phyloP scores from a whole-genome alignment of 1,284 basidiomycete species.

The Ustilago curta region DNA sequence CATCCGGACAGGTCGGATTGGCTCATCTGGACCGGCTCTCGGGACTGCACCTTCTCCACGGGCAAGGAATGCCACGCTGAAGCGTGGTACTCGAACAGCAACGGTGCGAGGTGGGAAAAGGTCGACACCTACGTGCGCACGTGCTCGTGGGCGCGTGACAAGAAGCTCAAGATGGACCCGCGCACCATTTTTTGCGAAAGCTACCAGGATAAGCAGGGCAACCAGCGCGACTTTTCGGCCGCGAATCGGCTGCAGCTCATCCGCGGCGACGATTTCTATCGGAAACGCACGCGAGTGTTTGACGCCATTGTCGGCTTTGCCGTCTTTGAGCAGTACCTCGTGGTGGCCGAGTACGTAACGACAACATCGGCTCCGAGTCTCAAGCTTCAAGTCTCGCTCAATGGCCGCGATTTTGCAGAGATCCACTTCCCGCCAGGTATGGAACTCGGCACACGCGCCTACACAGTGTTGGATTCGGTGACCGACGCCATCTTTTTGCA shows the following conservation, averaged over 20 bases:
- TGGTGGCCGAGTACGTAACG: slow-evolving; percentile 85
- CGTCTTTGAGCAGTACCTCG: slow-evolving; percentile 93
- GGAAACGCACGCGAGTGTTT: slow-evolving; percentile 79
- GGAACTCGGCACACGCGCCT: slow-evolving; percentile 87
- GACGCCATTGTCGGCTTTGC: slow-evolving; percentile 91
- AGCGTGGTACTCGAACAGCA: slow-evolving; percentile 56
- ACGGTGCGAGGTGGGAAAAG: slow-evolving; percentile 81
- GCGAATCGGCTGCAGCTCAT: slow-evolving; percentile 83
- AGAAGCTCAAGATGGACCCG: slow-evolving; percentile 79
- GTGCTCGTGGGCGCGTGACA: slow-evolving; percentile 91
- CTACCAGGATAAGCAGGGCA: slow-evolving; percentile 83
- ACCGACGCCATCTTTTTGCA: slow-evolving; percentile 94
- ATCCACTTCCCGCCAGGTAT: slow-evolving; percentile 91
- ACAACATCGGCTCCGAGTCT: slow-evolving; percentile 32
- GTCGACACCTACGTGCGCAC: slow-evolving; percentile 89
- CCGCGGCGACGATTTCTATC: slow-evolving; percentile 81
- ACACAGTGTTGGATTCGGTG: slow-evolving; percentile 92
- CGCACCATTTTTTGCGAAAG: slow-evolving; percentile 92
- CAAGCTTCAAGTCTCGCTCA: slow-evolving; percentile 90
- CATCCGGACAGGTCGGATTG: slow-evolving; percentile 83
- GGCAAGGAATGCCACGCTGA: slow-evolving; percentile 63
- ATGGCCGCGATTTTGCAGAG: slow-evolving; percentile 84
- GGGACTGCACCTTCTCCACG: slow-evolving; percentile 73
- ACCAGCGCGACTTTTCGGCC: slow-evolving; percentile 73
- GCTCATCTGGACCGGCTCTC: slow-evolving; percentile 89